Evolutionary conservation across 345 rosid species (phyloP).

Genomic region (Aethionema arabicum): DNA sequence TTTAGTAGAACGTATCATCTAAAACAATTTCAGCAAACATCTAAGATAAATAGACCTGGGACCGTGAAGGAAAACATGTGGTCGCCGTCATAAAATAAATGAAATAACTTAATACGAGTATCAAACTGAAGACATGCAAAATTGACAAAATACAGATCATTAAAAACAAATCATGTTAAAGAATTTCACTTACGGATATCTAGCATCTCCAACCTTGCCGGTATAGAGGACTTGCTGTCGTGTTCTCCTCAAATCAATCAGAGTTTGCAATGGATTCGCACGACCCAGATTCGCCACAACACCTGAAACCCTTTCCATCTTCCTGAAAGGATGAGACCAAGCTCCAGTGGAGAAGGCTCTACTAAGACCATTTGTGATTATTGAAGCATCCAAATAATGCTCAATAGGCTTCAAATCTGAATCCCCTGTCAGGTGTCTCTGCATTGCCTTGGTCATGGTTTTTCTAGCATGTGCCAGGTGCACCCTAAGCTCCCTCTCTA

Average conservation of each 20-base stretch:
- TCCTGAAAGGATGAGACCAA: constrained; percentile 86
- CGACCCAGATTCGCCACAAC: constrained; percentile 87
- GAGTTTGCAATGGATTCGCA: constrained; percentile 81
- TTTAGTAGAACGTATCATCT: constrained; percentile 8
- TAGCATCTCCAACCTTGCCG: constrained; percentile 96
- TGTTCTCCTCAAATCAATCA: constrained; percentile 79
- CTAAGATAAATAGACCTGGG: neutral
- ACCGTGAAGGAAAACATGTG: constrained; percentile 14
- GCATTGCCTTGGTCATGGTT: constrained; percentile 71
- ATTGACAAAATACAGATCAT: constrained; percentile 20
- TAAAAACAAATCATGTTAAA: constrained; percentile 7
- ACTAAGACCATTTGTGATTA: constrained; percentile 77
- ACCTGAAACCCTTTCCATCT: constrained; percentile 85
- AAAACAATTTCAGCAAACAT: neutral
- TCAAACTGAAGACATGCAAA: constrained; percentile 17
- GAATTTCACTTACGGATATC: constrained; percentile 85
- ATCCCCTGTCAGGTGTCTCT: constrained; percentile 72
- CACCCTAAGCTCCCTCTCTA: constrained; percentile 78
- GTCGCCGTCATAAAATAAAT: constrained; percentile 8
- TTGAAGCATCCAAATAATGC: constrained; percentile 84
- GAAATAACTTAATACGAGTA: constrained; percentile 3
- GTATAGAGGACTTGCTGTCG: constrained; percentile 80
- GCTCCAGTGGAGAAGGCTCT: constrained; percentile 99
- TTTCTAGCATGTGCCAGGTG: constrained; percentile 72
- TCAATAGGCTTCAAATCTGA: constrained; percentile 59